These are phyloP conservation scores for Boletus reticuloceps DNA, from an alignment of 768 basidiomycete genomes.

Conservation along the genomic window DNA sequence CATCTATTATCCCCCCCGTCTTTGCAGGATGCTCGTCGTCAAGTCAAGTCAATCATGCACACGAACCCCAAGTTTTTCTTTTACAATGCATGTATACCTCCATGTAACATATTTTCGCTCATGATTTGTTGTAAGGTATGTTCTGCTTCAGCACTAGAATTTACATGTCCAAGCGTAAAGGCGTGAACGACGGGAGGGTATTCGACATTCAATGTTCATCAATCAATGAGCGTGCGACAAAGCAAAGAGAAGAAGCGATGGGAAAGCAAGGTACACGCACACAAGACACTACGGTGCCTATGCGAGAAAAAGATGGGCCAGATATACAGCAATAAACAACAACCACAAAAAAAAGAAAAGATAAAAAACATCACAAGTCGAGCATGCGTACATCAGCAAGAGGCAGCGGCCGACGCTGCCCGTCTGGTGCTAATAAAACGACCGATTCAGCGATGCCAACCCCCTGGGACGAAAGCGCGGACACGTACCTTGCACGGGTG, in stretches of 20 bases:
- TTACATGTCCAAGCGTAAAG: slow-evolving; percentile 11
- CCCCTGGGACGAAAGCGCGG: neutral
- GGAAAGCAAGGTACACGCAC: no score
- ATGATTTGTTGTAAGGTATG: slow-evolving; percentile 16
- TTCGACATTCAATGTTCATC: neutral
- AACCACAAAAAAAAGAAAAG: neutral
- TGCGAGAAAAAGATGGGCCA: neutral
- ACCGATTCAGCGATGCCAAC: neutral
- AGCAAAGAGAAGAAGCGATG: no score
- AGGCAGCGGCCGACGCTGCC: slow-evolving; percentile 30
- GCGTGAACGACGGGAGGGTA: neutral
- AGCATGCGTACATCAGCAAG: slow-evolving; percentile 33
- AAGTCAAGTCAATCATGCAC: slow-evolving; percentile 12
- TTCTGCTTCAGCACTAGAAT: slow-evolving; percentile 9
- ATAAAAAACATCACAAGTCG: slow-evolving; percentile 22
- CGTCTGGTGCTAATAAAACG: slow-evolving; percentile 24
- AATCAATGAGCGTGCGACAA: no score
- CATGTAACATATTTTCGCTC: slow-evolving; percentile 23
- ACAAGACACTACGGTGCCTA: no score
- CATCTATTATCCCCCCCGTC: neutral
- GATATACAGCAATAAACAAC: neutral
- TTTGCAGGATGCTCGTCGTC: slow-evolving; percentile 3
- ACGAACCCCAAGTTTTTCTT: slow-evolving; percentile 10
- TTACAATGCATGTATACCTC: slow-evolving; percentile 22
- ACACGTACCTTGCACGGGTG: slow-evolving; percentile 32